Evolutionary conservation across 805 yeast genomes (phyloP), one percentile per base, ranked within the genome.

Genomic region (Barnettozyma wickerhamii): DNA sequence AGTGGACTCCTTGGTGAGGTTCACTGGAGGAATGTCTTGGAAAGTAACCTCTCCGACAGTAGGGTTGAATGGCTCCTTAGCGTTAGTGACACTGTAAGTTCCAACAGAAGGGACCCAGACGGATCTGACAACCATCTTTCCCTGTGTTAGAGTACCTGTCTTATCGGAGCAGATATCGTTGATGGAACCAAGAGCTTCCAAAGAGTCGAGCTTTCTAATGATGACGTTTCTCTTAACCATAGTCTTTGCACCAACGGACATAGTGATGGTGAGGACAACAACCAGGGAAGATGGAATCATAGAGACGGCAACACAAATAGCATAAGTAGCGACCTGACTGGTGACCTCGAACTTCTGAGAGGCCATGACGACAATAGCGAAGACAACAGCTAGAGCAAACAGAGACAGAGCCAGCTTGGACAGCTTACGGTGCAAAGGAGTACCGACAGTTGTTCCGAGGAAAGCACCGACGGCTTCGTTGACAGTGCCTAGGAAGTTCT

Each of bases 321-420:
- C 95, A 57, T 87, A 87, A 37, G 87, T 79, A 10, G 95, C 95
- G 28, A 87, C 93, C 50, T 86, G 88, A 42, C 71, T 75, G 49
- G 77, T 79, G 14, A 87, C 95, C 10, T 66, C 54, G 61, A 86
- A 79, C 45, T 74, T 74, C 62, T 87, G 95, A 9, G 93, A 77
- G 2, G 81, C 95, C 95, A 87, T 83, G 4, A 85, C 95, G 15
- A 88, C 77, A 43, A 88, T 79, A 1, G 95, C 95, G 56, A 86
- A 81, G 1, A 88, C 50, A n/a, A 87, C 93, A 5, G 96, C 95
- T 34, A 87, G 65, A 51, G 71, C 69, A 49, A 87, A 86, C 35
- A 88, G 68, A 32, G 74, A 59, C 37, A 86, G 75, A 4, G 96
- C 95, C 40, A 88, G 68, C 71, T 82, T 78, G 1, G 95, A 78